Evolutionary conservation across 306 rosid species (phyloP).

Genomic region (Quillaja saponaria): DNA sequence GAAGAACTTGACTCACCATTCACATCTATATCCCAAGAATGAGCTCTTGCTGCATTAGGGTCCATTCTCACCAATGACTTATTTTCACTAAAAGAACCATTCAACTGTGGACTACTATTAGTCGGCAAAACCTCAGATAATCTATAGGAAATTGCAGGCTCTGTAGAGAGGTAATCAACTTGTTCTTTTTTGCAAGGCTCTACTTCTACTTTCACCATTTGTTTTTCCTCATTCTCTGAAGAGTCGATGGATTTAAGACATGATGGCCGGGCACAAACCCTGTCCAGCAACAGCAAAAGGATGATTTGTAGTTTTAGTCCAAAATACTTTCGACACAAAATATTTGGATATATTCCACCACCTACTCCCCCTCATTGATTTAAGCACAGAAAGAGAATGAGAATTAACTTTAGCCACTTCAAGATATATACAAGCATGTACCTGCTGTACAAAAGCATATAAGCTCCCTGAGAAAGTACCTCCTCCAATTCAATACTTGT

Average conservation of each 20-base stretch:
- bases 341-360: not conserved
- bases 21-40: conserved; percentile 34
- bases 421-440: conserved; percentile 28
- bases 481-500: conserved; percentile 72
- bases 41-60: conserved; percentile 31
- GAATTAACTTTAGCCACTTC: too few species aligned
- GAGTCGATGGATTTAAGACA: conserved; percentile 55
- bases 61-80: conserved; percentile 37
- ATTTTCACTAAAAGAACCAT: conserved; percentile 32
- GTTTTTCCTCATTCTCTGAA: conserved; percentile 38
- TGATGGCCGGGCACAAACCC: conserved; percentile 63
- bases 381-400: too few species aligned
- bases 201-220: conserved; percentile 35
- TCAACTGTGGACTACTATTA: conserved; percentile 30
- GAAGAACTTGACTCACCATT: conserved; percentile 28
- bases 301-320: conserved; percentile 20
- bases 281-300: conserved; percentile 37
- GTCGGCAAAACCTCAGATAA: conserved; percentile 32
- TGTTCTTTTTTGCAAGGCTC: conserved; percentile 40
- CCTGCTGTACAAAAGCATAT: conserved; percentile 97
- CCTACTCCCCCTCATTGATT: too few species aligned
- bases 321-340: conserved; percentile 16
- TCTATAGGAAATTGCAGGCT: conserved; percentile 24
- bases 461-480: conserved; percentile 94
- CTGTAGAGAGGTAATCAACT: conserved; percentile 38